Conservation (phyloP, 495 filamentous ascomycete genomes). For the Lophiostoma macrostomum region DNA sequence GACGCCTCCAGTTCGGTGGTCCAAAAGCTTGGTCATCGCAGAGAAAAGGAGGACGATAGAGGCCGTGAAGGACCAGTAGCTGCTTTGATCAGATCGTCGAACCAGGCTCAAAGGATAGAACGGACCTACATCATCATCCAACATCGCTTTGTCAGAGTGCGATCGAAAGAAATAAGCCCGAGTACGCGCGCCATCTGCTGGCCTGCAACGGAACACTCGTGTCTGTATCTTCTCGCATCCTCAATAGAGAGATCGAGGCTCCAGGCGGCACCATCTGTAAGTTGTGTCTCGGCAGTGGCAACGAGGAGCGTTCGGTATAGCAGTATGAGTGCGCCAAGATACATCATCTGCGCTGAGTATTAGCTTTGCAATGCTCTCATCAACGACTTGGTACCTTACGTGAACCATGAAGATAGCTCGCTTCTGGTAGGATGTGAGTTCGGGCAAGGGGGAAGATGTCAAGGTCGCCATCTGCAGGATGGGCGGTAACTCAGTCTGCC, state of each 20-base stretch:
- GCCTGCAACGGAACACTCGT: conserved; percentile 23
- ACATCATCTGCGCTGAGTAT: conserved; percentile 24
- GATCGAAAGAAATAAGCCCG: conserved; percentile 23
- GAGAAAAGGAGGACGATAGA: conserved; percentile 27
- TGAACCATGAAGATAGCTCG: conserved; percentile 33
- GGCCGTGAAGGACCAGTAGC: conserved; percentile 30
- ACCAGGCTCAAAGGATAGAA: not conserved
- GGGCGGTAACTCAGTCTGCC: conserved; percentile 23
- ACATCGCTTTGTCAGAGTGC: conserved; percentile 30
- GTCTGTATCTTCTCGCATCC: conserved; percentile 16
- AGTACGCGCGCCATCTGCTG: conserved; percentile 28
- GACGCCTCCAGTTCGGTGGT: conserved; percentile 4
- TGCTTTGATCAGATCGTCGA: conserved; percentile 4
- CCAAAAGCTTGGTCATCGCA: conserved; percentile 22
- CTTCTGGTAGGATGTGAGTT: conserved; percentile 19
- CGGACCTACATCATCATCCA: conserved; percentile 32
- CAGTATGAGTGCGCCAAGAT: conserved; percentile 31
- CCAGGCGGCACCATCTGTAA: conserved; percentile 7
- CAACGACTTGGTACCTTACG: conserved; percentile 1
- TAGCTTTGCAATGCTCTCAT: not conserved
- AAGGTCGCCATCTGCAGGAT: conserved; percentile 16
- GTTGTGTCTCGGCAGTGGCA: conserved; percentile 19
- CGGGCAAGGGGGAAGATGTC: conserved; percentile 9
- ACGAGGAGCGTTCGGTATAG: conserved; percentile 26
- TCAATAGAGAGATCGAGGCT: conserved; percentile 4